A percentile compares a stretch with the other conserved stretches of the same genome.
These are phyloP conservation scores for Globisporangium megalacanthum DNA, from an alignment of 352 stramenopile genomes.

Conservation along the genomic window DNA sequence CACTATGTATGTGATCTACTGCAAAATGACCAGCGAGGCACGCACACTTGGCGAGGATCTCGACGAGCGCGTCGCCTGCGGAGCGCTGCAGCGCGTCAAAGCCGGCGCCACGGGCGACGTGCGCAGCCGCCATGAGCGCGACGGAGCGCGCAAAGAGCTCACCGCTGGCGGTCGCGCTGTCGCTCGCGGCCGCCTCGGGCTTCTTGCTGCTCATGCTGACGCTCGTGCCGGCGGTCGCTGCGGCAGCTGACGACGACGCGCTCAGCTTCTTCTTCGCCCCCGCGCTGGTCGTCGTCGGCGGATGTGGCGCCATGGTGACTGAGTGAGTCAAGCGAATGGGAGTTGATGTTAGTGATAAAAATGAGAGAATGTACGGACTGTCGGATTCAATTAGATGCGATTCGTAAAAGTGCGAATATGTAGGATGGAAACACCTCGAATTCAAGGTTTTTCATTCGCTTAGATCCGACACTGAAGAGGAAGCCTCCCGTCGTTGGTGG, in stretches of 20 bases:
- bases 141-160: slow-evolving; percentile 46
- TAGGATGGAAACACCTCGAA: too few relatives aligned
- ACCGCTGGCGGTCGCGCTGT: slow-evolving; percentile 25
- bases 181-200: slow-evolving; percentile 5
- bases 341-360: too few relatives aligned
- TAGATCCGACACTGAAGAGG: too few relatives aligned
- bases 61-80: slow-evolving; percentile 38
- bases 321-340: too few relatives aligned
- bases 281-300: too few relatives aligned
- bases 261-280: too few relatives aligned
- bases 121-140: slow-evolving; percentile 41
- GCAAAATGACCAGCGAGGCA: neutral
- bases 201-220: slow-evolving; percentile 39
- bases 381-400: too few relatives aligned
- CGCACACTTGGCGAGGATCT: slow-evolving; percentile 49
- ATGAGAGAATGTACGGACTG: too few relatives aligned
- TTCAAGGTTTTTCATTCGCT: too few relatives aligned
- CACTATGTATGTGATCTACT: neutral
- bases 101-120: slow-evolving; percentile 41
- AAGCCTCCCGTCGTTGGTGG: too few relatives aligned
- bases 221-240: slow-evolving; percentile 23
- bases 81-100: slow-evolving; percentile 53
- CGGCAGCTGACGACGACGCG: neutral
- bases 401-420: too few relatives aligned
- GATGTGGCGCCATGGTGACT: too few relatives aligned